phyloP scores from a whole-genome alignment of 345 rosid species.

The Passiflora organensis region DNA sequence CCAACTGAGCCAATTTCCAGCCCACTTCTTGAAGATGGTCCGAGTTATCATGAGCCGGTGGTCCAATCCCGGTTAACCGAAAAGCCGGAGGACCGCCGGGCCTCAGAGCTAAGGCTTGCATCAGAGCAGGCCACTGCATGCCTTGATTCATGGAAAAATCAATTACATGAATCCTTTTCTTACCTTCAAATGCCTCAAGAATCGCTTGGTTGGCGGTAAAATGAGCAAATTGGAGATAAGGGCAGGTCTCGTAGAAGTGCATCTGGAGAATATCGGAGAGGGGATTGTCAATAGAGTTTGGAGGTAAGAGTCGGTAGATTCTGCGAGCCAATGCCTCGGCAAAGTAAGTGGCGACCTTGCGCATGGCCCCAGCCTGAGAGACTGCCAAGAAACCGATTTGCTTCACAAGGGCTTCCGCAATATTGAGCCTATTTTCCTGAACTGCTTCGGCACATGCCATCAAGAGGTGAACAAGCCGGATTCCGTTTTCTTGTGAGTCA shows the following conservation, averaged over 20 bases:
- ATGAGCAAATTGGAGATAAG: constrained; percentile 80
- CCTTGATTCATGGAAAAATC: constrained; percentile 73
- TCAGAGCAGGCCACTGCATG: constrained; percentile 83
- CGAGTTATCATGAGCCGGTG: constrained; percentile 52
- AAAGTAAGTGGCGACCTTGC: constrained; percentile 72
- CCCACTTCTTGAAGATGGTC: constrained; percentile 74
- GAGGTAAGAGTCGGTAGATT: constrained; percentile 51
- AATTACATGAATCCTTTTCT: constrained; percentile 61
- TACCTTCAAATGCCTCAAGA: constrained; percentile 65
- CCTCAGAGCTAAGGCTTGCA: constrained; percentile 72
- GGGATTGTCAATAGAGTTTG: constrained; percentile 37
- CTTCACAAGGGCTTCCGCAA: constrained; percentile 69
- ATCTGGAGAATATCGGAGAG: constrained; percentile 59
- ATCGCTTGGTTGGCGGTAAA: constrained; percentile 86
- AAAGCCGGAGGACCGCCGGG: constrained; percentile 76
- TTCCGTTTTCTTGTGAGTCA: constrained; percentile 77
- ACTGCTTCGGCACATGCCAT: constrained; percentile 84
- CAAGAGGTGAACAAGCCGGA: constrained; percentile 65
- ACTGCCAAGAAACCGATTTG: constrained; percentile 51
- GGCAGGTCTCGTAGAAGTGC: constrained; percentile 82
- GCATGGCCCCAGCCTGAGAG: constrained; percentile 69
- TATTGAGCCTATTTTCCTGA: constrained; percentile 39
- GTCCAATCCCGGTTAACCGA: constrained; percentile 77
- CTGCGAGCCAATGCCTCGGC: constrained; percentile 78
- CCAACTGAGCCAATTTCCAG: constrained; percentile 66